A percentile compares a stretch with the other conserved stretches of the same genome.
Evolutionary conservation across 2,329 filamentous ascomycete genomes (phyloP).

Genomic region (Ophiobolus disseminans): DNA sequence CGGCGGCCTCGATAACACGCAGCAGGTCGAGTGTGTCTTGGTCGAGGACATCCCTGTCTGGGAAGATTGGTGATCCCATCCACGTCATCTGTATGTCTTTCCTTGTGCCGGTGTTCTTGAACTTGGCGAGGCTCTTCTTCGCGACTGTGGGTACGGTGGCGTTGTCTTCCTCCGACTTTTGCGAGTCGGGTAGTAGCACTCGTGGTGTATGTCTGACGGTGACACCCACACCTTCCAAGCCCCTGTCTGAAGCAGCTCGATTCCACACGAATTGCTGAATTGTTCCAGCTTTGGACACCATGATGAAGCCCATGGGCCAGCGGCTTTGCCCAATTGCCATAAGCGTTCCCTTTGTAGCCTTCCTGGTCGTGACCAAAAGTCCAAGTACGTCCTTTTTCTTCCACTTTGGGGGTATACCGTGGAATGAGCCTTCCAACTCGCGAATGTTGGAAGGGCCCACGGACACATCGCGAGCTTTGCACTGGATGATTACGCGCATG

Average conservation of each 20-base stretch:
- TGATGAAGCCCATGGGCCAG: constrained; percentile 75
- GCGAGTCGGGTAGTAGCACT: constrained; percentile 16
- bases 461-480: constrained; percentile 66
- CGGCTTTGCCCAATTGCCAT: constrained; percentile 71
- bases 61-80: constrained; percentile 46
- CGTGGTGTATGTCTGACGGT: constrained; percentile 40
- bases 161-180: constrained; percentile 16
- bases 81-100: constrained; percentile 48
- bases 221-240: constrained; percentile 63
- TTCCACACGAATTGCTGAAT: constrained; percentile 79
- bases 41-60: constrained; percentile 31
- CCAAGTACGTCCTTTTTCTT: constrained; percentile 69
- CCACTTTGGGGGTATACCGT: constrained; percentile 76
- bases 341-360: constrained; percentile 79
- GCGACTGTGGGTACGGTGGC: too few relatives aligned
- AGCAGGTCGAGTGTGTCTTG: constrained; percentile 28
- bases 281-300: constrained; percentile 64
- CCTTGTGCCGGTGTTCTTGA: constrained; percentile 27
- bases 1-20: background rate
- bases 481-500: constrained; percentile 65
- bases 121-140: constrained; percentile 18
- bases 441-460: constrained; percentile 67
- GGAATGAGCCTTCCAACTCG: constrained; percentile 82
- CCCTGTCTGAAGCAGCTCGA: constrained; percentile 64
- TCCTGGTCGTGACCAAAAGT: constrained; percentile 71